Base-by-base conservation (phyloP, 768 basidiomycete species). In the Thelephora aurantiotincta region DNA sequence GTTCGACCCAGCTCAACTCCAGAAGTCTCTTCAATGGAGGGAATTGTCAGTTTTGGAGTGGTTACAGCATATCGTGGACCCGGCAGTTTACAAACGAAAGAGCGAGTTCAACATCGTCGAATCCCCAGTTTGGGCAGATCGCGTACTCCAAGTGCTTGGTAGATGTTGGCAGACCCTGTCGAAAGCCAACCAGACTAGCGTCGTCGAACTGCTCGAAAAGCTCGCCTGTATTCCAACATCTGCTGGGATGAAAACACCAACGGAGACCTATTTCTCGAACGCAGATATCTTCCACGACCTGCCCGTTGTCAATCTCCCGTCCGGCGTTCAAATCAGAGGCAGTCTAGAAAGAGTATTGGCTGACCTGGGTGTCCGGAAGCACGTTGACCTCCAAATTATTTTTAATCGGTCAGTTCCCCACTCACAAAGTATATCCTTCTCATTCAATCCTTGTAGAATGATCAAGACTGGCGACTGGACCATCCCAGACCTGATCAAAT, bases 381-480 rank as follows among this genome's bases (percentile, higher is more conserved):
- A 93, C 52, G 90, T 97, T 6, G 87, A 97, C 50, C 69, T 97
- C 1, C 92, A 97, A 60, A 68, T 96, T 2, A 74, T 99, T n/a
- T 99, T 99, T 58, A 77, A 83, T 47, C 73, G 92, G 81, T 86
- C 46, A 44, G 68, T 54, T 2, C 9, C 38, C 7, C 16, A 16
- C 44, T 14, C 7, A 7, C 7, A 6, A 7, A 44, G 7, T 14
- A 9, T 33, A 30, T 16, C 36, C 13, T 20, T 48, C 26, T 16
- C 5, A 48, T 22, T 34, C 18, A 30, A 18, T 30, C 33, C 5
- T 14, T n/a, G 3, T 51, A 89, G 87, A 60, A 86, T 89, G 84
- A 77, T 89, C 53, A 85, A 82, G 60, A 87, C 85, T 42, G 89
- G 90, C 23, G 82, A 87, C 53, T 93, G 91, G 92, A 85, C 82